Base-by-base conservation (phyloP, 352 stramenopile species). In the Saprolegnia diclina region DNA sequence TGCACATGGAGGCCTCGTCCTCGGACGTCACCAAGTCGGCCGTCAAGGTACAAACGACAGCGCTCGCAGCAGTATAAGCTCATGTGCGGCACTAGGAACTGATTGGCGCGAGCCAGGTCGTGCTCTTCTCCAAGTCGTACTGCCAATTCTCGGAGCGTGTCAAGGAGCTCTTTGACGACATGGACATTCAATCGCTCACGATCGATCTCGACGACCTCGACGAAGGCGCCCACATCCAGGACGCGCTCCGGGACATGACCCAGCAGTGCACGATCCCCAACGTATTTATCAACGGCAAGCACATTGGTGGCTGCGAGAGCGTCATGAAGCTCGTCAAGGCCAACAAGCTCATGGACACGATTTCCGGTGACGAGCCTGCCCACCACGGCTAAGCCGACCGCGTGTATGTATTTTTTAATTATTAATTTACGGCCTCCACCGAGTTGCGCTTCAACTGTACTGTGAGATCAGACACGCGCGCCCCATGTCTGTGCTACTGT, bases 261-360 rank as follows among this genome's bases (percentile, higher is more conserved):
- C 94, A 93, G 61, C 95, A 99, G 74, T 84, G 88, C 73, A 99
- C 94, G 0, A 96, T 99, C 52, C 97, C 97, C 1, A 99, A 98
- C 80, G 94, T 99, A 38, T 99, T 99, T 79, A 94, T 99, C 72
- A 97, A 96, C 54, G 95, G 95, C 68, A 81, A 97, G 73, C 91
- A 98, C 84, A 84, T 99, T 65, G 97, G 97, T 73, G 97, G 97
- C 64, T 97, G 96, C 68, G 95, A 99, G 73, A 73, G 76, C 32
- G 73, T 75, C 16, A 73, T 78, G 21, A 73, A 72, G 53, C 42
- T 72, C 35, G 62, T 38, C 42, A 68, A 68, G 35, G 19, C 62
- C 62, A 68, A 68, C 50, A 68, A 56, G 32, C 46, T 68, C 32
- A 53, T 68, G 21, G 62, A 68, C 16, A 68, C 62, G 21, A 68